Percentiles rank a stretch among this genome's conserved stretches.
These are phyloP conservation scores for Erysiphe pulchra DNA, from an alignment of 2,329 filamentous ascomycete genomes.

Conservation along the genomic window DNA sequence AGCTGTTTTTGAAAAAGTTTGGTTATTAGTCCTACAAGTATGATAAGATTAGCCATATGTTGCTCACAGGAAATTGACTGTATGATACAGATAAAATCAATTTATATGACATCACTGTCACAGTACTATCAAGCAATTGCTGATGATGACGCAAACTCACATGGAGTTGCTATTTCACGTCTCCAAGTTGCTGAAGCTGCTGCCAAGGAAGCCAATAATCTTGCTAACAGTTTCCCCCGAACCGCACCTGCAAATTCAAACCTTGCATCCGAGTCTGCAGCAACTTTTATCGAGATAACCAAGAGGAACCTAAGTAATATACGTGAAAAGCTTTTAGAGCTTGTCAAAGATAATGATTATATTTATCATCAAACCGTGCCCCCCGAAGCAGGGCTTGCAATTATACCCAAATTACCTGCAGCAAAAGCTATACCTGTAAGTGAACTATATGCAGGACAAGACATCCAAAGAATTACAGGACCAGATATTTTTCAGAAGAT, in stretches of 20 bases:
- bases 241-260: slow-evolving; percentile 63
- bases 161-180: slow-evolving; percentile 63
- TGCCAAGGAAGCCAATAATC: slow-evolving; percentile 51
- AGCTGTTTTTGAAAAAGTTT: slow-evolving; percentile 82
- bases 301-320: slow-evolving; percentile 61
- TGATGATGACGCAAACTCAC: slow-evolving; percentile 68
- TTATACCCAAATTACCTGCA: slow-evolving; percentile 74
- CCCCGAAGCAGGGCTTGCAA: slow-evolving; percentile 52
- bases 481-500: slow-evolving; percentile 95
- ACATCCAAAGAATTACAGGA: slow-evolving; percentile 89
- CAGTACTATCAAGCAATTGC: slow-evolving; percentile 85
- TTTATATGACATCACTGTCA: slow-evolving; percentile 59
- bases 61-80: neutral
- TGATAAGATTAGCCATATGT: slow-evolving; percentile 6
- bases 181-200: slow-evolving; percentile 57
- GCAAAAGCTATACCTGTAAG: slow-evolving; percentile 94
- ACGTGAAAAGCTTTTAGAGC: slow-evolving; percentile 51
- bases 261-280: slow-evolving; percentile 52
- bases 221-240: slow-evolving; percentile 56
- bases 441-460: slow-evolving; percentile 87
- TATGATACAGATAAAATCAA: slow-evolving; percentile 38
- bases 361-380: slow-evolving; percentile 92
- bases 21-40: slow-evolving; percentile 63
- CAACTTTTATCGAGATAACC: slow-evolving; percentile 50
- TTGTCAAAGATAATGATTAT: slow-evolving; percentile 86